Conservation (phyloP, 768 basidiomycete species). For the Atractiella rhizophila region DNA sequence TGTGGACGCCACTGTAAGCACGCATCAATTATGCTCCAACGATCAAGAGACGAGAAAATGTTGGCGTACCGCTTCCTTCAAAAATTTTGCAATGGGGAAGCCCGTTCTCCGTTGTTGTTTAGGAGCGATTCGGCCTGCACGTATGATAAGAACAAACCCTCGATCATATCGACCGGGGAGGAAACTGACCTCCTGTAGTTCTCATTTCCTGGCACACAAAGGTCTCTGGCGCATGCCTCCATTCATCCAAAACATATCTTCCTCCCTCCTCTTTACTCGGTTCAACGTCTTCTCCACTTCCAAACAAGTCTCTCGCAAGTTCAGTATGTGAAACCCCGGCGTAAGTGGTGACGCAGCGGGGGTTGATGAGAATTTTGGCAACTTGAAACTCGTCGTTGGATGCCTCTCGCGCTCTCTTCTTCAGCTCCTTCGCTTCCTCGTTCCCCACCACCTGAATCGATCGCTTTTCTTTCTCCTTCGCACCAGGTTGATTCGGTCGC, state of each 20-base stretch:
- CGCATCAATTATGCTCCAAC: too few relatives aligned
- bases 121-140: conserved; percentile 61
- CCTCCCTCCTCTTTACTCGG: conserved; percentile 24
- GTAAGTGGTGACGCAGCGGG: conserved; percentile 89
- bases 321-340: conserved; percentile 91
- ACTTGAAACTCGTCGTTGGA: conserved; percentile 14
- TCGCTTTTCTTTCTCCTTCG: too few relatives aligned
- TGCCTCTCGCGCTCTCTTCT: conserved; percentile 1
- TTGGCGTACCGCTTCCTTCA: too few relatives aligned
- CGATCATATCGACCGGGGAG: neutral
- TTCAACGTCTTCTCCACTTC: conserved; percentile 40
- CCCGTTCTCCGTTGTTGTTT: conserved; percentile 64
- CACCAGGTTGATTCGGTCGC: too few relatives aligned
- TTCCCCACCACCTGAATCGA: too few relatives aligned
- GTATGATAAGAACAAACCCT: neutral
- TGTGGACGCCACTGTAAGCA: too few relatives aligned
- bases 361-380: conserved; percentile 56
- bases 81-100: conserved; percentile 40
- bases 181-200: conserved; percentile 21
- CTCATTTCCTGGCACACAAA: conserved; percentile 83
- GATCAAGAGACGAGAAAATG: too few relatives aligned
- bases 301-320: conserved; percentile 81
- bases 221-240: conserved; percentile 87
- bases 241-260: conserved; percentile 74
- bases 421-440: conserved; percentile 3